These are phyloP conservation scores for Salix exigua DNA, from an alignment of 345 rosid species.

Conservation along the genomic window DNA sequence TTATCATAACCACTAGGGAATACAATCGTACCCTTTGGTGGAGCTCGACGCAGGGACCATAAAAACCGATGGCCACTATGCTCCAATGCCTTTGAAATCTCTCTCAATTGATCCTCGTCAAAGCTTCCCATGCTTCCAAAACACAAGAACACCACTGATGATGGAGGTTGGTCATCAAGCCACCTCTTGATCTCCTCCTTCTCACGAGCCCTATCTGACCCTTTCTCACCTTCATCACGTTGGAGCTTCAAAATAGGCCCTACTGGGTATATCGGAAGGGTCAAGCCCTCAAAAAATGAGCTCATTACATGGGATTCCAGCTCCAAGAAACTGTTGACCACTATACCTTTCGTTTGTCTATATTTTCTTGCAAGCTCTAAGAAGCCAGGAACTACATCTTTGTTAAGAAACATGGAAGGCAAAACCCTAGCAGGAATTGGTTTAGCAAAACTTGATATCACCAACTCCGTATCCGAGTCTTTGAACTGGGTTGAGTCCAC, in stretches of 20 bases:
- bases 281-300: not conserved
- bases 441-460: not conserved
- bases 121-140: constrained; percentile 20
- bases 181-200: constrained; percentile 1
- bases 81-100: constrained; percentile 10
- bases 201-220: too few species aligned
- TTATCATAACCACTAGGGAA: not conserved
- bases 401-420: constrained; percentile 8
- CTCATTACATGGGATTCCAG: constrained; percentile 2
- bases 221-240: too few species aligned
- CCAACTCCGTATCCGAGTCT: constrained; percentile 6
- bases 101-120: constrained; percentile 8
- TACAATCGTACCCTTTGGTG: not conserved
- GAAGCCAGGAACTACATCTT: not conserved
- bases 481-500: constrained; percentile 1
- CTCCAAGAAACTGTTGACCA: constrained; percentile 13
- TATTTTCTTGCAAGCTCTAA: not conserved
- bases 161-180: constrained; percentile 16
- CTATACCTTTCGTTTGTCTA: not conserved
- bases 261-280: constrained; percentile 5
- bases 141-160: constrained; percentile 17
- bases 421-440: constrained; percentile 10
- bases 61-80: constrained; percentile 5
- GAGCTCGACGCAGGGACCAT: constrained; percentile 19
- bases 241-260: constrained; percentile 6